Evolutionary conservation across 192 early-diverging fungal genomes (phyloP), one percentile per base, ranked within the genome.

Genomic region (Podila epigama): DNA sequence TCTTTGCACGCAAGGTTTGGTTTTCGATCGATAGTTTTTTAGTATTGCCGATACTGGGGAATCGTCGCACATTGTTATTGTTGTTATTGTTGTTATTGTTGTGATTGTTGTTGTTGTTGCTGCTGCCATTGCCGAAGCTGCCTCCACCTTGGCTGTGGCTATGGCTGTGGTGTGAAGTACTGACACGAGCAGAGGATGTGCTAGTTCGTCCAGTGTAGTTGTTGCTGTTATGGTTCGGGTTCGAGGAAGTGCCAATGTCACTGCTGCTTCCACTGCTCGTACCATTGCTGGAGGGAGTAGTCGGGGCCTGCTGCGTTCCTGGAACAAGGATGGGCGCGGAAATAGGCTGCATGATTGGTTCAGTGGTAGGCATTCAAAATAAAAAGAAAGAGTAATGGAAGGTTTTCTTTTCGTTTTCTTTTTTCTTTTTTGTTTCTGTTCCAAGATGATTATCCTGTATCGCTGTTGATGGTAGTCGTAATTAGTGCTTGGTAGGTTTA

Each of bases 281-380:
- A 16, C 52, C 52, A 15, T 31, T 32, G 29, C 29, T 54, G 10
- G 52, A 18, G 2, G 72, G 72, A 9, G 53, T 68, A n/a, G 64
- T 75, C 1, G 72, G 72, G 13, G 40, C 54, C 36, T 63, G 72
- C 22, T 75, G 72, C 3, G 72, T 68, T 12, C 72, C 72, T 25
- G 64, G 72, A 10, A 75, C 59, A 25, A 31, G 72, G 60, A 75
- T 75, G 3, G 72, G 72, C 20, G 59, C 72, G 37, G 72, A 75
- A 54, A 75, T 75, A 29, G 72, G 40, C 34, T 68, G 72, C 72
- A 68, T 31, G 31, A 40, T 56, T 1, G 58, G 27, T 22, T 75
- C 70, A 22, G 63, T 20, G 28, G 70, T 16, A 13, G 70, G 63
- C 70, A 75, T 75, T 65, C 52, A 52, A 63, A 8, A 12, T 2